These are phyloP conservation scores for Fusarium oxysporum DNA, from an alignment of 2,329 filamentous ascomycete genomes.

Conservation along the genomic window DNA sequence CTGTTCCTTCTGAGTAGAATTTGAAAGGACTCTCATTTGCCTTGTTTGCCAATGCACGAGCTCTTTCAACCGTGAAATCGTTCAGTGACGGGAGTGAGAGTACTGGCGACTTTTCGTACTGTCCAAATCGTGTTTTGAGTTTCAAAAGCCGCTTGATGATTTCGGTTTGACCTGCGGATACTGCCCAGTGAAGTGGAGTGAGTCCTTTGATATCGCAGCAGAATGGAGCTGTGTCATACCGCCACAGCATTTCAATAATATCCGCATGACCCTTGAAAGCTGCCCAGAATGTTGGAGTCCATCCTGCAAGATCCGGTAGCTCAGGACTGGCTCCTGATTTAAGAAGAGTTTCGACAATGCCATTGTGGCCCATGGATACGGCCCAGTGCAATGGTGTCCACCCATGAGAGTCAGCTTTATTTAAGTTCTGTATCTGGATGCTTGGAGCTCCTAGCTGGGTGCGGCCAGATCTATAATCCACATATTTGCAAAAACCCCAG, in stretches of 20 bases:
- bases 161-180: background rate
- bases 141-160: background rate
- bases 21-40: background rate
- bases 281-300: background rate
- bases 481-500: background rate
- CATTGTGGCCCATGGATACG: background rate
- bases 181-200: background rate
- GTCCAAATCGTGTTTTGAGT: background rate
- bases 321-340: background rate
- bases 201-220: background rate
- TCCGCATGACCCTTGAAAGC: background rate
- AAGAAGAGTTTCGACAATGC: background rate
- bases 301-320: background rate
- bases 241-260: background rate
- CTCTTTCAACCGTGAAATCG: background rate
- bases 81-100: background rate
- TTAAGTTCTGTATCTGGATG: background rate
- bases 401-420: background rate
- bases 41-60: background rate
- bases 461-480: no score
- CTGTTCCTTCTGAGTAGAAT: background rate
- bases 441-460: background rate
- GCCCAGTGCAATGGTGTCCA: background rate
- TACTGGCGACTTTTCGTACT: background rate
- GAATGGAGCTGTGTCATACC: background rate